Evolutionary conservation across 2,329 filamentous ascomycete species (phyloP).

Genomic region (Pseudogymnoascus sp.): DNA sequence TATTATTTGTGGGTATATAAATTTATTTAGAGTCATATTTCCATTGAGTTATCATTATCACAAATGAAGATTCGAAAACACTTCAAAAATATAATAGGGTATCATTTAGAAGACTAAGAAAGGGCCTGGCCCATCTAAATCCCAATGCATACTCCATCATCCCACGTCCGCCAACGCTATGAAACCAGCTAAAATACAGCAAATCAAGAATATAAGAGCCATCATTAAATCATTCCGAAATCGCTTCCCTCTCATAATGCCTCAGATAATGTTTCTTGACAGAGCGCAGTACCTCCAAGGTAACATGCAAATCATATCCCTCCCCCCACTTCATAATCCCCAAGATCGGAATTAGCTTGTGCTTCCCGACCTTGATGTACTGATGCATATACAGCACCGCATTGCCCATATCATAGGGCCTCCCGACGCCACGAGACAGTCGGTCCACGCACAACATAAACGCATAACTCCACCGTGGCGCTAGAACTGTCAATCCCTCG

Average conservation of each 20-base stretch:
- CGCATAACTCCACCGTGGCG: not conserved
- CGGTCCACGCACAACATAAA: not conserved
- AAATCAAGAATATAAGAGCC: not conserved
- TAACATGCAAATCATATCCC: not conserved
- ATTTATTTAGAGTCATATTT: not conserved
- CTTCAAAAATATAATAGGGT: not conserved
- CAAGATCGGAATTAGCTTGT: not conserved
- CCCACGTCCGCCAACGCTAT: not conserved
- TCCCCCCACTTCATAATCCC: constrained; percentile 4
- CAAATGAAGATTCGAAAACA: not conserved
- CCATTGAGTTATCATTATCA: not conserved
- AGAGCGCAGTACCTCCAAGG: not conserved
- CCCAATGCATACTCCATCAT: not conserved
- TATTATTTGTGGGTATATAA: not conserved
- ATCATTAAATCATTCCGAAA: not conserved
- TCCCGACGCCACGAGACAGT: not conserved
- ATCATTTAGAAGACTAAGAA: not conserved
- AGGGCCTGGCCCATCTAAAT: not conserved
- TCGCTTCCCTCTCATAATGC: not conserved
- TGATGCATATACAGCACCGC: not conserved
- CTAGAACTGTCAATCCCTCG: not conserved
- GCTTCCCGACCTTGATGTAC: not conserved
- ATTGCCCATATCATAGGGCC: not conserved
- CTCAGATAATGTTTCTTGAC: not conserved
- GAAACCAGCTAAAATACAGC: not conserved